A percentile compares a stretch with the other conserved stretches of the same genome.
Conservation (phyloP, 441 rosid genomes). For the Adansonia gregorii region DNA sequence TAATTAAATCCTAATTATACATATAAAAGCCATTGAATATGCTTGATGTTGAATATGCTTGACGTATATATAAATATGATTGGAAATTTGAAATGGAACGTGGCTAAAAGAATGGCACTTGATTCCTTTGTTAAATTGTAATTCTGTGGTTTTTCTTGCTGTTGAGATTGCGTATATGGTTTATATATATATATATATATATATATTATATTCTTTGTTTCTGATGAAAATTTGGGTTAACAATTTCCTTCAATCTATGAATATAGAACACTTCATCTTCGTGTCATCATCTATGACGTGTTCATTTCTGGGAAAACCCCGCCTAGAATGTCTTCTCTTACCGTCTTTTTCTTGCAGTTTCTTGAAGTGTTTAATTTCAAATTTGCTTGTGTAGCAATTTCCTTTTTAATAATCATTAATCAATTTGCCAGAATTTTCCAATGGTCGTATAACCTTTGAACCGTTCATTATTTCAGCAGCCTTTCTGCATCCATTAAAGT, state of each 20-base stretch:
- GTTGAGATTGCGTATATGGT: not conserved
- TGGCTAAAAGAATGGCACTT: not conserved
- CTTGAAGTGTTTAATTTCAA: not conserved
- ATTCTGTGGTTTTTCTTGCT: not conserved
- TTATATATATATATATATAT: not conserved
- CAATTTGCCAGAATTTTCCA: not conserved
- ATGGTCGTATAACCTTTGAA: slow-evolving; percentile 28
- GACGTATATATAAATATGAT: not conserved
- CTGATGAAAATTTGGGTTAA: too few relatives aligned
- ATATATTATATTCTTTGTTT: not conserved
- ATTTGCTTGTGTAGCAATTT: not conserved
- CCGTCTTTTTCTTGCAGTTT: not conserved
- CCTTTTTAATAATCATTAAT: not conserved
- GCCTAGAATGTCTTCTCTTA: not conserved
- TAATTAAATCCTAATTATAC: not conserved
- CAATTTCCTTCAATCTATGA: not conserved
- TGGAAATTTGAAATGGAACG: not conserved
- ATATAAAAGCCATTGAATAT: too few relatives aligned
- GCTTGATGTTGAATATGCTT: not conserved
- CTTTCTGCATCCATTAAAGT: slow-evolving; percentile 10
- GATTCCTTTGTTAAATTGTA: not conserved
- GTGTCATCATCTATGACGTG: slow-evolving; percentile 17
- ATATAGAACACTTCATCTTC: not conserved
- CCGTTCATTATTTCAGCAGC: slow-evolving; percentile 26
- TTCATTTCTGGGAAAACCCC: slow-evolving; percentile 1